phyloP scores from a whole-genome alignment of 108 stramenopile species.

The Pseudonitzschia pungens region DNA sequence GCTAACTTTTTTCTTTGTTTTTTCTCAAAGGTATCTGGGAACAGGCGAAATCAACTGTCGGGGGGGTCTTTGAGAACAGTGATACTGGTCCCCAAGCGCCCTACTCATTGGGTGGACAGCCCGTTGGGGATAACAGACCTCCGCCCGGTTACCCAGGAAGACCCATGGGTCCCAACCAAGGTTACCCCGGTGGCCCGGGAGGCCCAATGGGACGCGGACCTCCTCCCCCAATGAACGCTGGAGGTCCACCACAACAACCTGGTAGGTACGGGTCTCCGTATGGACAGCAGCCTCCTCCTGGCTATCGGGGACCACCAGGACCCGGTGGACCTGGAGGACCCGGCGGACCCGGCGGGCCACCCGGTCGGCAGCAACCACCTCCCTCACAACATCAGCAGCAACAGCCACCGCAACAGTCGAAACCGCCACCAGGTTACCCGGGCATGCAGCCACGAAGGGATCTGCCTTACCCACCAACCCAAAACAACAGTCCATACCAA shows the following conservation, averaged over 20 bases:
- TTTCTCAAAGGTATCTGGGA: constrained; percentile 34
- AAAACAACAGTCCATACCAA: constrained; percentile 14
- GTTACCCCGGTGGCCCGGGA: not conserved
- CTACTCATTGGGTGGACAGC: constrained; percentile 16
- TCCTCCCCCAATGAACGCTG: not conserved
- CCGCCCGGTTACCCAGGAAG: constrained; percentile 18
- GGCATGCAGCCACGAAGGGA: constrained; percentile 36
- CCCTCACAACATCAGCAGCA: constrained; percentile 21
- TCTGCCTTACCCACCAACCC: constrained; percentile 28
- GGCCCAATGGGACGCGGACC: not conserved
- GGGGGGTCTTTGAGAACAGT: constrained; percentile 48
- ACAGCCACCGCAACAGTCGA: not conserved
- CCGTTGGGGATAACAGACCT: constrained; percentile 3
- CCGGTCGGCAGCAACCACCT: constrained; percentile 15
- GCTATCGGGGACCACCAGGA: constrained; percentile 1
- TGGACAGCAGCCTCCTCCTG: constrained; percentile 13
- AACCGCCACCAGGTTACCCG: constrained; percentile 17
- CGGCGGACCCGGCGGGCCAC: constrained; percentile 7
- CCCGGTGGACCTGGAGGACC: not conserved
- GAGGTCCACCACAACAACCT: constrained; percentile 28
- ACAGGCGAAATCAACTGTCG: constrained; percentile 39
- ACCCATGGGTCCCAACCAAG: constrained; percentile 6
- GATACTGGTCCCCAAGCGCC: not conserved
- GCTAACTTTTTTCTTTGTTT: not conserved
- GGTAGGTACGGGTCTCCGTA: constrained; percentile 20